Evolutionary conservation across 192 early-diverging fungal species (phyloP).

Genomic region (Coemansia sp.): DNA sequence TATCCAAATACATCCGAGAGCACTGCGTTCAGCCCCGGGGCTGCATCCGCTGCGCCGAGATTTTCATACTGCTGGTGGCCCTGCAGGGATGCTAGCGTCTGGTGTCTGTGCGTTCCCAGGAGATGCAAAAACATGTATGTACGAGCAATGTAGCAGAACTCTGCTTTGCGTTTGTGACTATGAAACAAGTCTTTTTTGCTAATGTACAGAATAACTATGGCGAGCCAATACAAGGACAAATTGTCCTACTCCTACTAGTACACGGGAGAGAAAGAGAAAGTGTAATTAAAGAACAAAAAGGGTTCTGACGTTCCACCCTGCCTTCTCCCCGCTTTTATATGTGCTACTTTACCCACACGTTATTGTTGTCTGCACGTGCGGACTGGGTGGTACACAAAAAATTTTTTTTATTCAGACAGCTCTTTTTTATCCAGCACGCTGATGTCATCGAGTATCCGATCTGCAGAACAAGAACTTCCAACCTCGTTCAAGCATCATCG

Average conservation of each 20-base stretch:
- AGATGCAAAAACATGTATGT: constrained; percentile 23
- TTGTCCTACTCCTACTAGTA: neutral
- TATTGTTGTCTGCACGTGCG: neutral
- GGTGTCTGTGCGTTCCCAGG: constrained; percentile 22
- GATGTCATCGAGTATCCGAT: neutral
- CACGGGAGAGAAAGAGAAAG: neutral
- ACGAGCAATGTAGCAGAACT: neutral
- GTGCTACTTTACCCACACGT: neutral
- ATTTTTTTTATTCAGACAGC: neutral
- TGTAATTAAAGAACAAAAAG: constrained; percentile 11
- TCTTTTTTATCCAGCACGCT: neutral
- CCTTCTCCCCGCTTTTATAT: neutral
- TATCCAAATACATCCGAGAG: constrained; percentile 46
- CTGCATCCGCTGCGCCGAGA: constrained; percentile 1
- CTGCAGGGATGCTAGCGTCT: constrained; percentile 29
- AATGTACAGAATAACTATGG: neutral
- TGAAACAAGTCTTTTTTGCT: neutral
- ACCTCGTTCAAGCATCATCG: neutral
- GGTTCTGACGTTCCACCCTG: neutral
- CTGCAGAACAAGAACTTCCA: neutral
- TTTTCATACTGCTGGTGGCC: constrained; percentile 5
- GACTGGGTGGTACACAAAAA: neutral
- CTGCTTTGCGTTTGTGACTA: neutral
- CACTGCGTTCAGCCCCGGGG: constrained; percentile 18
- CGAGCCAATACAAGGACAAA: neutral